A percentile compares a stretch with the other conserved stretches of the same genome.
These are phyloP conservation scores for Talaromyces sp. DNA, from an alignment of 2,329 filamentous ascomycete species.

Conservation along the genomic window DNA sequence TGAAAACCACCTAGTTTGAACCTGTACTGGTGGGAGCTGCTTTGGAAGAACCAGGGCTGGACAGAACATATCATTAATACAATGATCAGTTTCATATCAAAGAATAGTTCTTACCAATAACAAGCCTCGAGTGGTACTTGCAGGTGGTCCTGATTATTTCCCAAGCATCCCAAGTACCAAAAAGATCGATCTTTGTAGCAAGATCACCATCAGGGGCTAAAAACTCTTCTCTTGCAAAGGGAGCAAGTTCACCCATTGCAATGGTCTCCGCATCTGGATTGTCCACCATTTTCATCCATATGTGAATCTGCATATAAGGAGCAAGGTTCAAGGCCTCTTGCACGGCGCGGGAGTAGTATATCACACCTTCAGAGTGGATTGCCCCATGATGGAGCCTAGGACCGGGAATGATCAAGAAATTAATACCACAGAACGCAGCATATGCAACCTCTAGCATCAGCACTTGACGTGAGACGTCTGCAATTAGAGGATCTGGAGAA, in stretches of 20 bases:
- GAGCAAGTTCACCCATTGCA: conserved; percentile 39
- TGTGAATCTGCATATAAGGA: conserved; percentile 70
- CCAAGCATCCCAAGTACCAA: conserved; percentile 90
- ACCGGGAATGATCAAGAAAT: conserved; percentile 75
- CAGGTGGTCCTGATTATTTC: conserved; percentile 78
- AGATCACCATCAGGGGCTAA: conserved; percentile 25
- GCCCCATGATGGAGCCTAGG: conserved; percentile 61
- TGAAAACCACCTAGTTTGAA: conserved; percentile 59
- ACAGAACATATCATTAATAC: background rate
- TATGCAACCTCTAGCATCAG: conserved; percentile 89
- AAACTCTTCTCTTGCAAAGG: conserved; percentile 38
- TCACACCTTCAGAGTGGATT: conserved; percentile 43
- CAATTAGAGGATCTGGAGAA: conserved; percentile 74
- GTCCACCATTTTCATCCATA: conserved; percentile 80
- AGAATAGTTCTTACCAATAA: conserved; percentile 69
- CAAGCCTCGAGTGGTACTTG: conserved; percentile 75
- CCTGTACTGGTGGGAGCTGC: conserved; percentile 49
- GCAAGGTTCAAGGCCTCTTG: conserved; percentile 72
- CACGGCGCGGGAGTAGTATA: conserved; percentile 78
- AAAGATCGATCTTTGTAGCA: conserved; percentile 58
- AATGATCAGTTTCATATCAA: background rate
- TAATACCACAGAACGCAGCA: conserved; percentile 88
- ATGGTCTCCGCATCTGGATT: conserved; percentile 54
- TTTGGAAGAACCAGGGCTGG: conserved; percentile 55
- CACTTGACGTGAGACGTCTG: conserved; percentile 82